These are phyloP conservation scores for Cryptococcus neoformans DNA, from an alignment of 1,284 basidiomycete species.

Conservation along the genomic window DNA sequence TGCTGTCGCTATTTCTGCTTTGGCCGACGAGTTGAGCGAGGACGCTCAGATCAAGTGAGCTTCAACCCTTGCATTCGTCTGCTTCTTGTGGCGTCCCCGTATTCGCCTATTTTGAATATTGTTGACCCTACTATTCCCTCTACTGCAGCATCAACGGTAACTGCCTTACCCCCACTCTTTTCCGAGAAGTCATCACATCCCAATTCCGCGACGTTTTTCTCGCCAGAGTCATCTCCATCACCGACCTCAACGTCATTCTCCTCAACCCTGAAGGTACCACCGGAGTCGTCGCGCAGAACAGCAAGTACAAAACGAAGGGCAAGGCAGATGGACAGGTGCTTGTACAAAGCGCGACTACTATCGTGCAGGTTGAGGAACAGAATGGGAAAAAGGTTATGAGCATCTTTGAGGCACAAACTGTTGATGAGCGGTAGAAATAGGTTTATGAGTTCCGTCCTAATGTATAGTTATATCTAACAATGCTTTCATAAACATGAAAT, in stretches of 20 bases:
- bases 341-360: constrained; percentile 12
- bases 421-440: neutral
- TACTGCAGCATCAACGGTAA: constrained; percentile 11
- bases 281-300: constrained; percentile 9
- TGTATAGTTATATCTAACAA: too few relatives aligned
- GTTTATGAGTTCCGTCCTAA: too few relatives aligned
- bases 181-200: constrained; percentile 7
- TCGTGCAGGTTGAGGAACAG: constrained; percentile 10
- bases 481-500: too few relatives aligned
- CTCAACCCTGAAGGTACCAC: neutral
- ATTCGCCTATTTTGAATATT: too few relatives aligned
- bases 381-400: constrained; percentile 9
- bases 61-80: neutral
- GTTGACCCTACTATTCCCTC: neutral
- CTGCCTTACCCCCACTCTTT: neutral
- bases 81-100: neutral
- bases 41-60: constrained; percentile 13
- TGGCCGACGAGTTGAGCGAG: constrained; percentile 5
- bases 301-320: constrained; percentile 6
- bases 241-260: constrained; percentile 11
- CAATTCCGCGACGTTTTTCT: constrained; percentile 7
- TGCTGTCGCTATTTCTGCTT: constrained; percentile 6
- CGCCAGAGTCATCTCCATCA: constrained; percentile 6
- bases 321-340: constrained; percentile 4
- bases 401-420: constrained; percentile 12